Evolutionary conservation across 176 grass and related monocot species (phyloP).

Genomic region (Carex myosuroides): DNA sequence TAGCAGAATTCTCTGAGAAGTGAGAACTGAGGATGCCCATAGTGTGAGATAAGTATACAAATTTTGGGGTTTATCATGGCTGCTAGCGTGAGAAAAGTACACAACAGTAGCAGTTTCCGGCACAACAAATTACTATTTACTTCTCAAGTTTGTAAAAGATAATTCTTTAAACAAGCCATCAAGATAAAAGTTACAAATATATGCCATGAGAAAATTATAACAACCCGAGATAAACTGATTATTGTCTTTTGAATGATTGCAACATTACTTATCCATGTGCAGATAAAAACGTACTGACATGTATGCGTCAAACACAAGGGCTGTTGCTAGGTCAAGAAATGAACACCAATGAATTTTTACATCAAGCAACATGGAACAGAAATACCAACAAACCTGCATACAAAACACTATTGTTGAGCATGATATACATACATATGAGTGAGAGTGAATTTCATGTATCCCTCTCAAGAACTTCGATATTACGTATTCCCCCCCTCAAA

Average conservation of each 20-base stretch:
- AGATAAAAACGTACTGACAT: not conserved
- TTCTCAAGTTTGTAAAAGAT: not conserved
- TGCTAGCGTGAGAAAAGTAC: not conserved
- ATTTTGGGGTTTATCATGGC: not conserved
- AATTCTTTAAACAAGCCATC: not conserved
- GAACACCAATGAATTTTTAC: not conserved
- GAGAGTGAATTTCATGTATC: too few species aligned
- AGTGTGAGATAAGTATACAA: not conserved
- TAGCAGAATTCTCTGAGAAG: not conserved
- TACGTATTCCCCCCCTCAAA: too few species aligned
- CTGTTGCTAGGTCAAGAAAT: not conserved
- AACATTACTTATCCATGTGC: not conserved
- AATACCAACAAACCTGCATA: conserved; percentile 20
- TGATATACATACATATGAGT: not conserved
- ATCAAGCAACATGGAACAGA: conserved; percentile 9
- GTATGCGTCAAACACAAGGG: not conserved
- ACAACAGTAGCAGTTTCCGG: not conserved
- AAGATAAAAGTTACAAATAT: not conserved
- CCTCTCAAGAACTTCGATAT: too few species aligned
- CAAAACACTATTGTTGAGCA: not conserved
- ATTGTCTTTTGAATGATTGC: not conserved
- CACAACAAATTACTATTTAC: not conserved
- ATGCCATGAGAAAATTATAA: not conserved
- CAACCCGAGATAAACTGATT: not conserved
- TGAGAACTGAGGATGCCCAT: not conserved